Evolutionary conservation across 2,329 filamentous ascomycete species (phyloP).

Genomic region (Phoma sp.): DNA sequence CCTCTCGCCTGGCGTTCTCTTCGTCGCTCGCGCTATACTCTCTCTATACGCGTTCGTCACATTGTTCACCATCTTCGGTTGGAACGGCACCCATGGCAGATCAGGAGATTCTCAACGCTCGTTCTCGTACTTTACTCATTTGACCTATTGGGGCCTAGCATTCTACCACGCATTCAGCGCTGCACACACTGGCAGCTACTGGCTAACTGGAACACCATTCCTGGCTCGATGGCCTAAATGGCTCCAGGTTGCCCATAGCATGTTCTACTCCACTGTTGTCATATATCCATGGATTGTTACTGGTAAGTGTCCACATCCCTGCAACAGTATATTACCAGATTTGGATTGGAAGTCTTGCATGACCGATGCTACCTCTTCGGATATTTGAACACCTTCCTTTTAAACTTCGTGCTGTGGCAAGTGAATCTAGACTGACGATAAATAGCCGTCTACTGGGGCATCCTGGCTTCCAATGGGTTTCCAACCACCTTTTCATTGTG

Average conservation of each 20-base stretch:
- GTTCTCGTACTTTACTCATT: conserved; percentile 83
- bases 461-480: conserved; percentile 47
- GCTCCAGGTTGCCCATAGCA: conserved; percentile 49
- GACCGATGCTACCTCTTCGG: not conserved
- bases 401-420: not conserved
- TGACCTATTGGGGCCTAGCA: conserved; percentile 81
- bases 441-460: conserved; percentile 52
- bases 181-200: conserved; percentile 73
- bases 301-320: conserved; percentile 39
- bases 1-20: conserved; percentile 69
- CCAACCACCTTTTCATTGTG: conserved; percentile 48
- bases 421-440: conserved; percentile 19
- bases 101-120: conserved; percentile 55
- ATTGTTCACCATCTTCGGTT: conserved; percentile 73
- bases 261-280: conserved; percentile 52
- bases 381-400: not conserved
- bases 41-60: conserved; percentile 72
- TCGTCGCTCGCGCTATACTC: conserved; percentile 59
- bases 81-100: conserved; percentile 62
- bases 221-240: conserved; percentile 47
- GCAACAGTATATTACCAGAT: not conserved
- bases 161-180: conserved; percentile 78
- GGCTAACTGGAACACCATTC: conserved; percentile 45
- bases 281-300: conserved; percentile 54
- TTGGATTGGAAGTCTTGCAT: not conserved